These are phyloP conservation scores for Nigrograna mackinnonii DNA, from an alignment of 2,329 filamentous ascomycete genomes.

Conservation along the genomic window DNA sequence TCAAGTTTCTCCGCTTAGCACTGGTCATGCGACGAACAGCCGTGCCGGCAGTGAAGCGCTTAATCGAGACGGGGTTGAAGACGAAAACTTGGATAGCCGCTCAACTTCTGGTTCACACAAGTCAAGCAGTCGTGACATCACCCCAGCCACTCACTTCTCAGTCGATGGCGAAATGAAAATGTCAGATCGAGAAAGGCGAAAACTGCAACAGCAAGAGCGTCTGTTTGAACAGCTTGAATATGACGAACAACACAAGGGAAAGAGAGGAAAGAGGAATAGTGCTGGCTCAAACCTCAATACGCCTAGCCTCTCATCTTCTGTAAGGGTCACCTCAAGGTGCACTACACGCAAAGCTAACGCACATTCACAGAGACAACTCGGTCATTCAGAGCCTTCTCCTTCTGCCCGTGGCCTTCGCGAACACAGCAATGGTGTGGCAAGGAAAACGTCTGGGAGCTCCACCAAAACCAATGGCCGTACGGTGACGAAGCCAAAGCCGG, in stretches of 20 bases:
- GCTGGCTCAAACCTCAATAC: slow-evolving; percentile 58
- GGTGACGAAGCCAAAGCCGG: slow-evolving; percentile 30
- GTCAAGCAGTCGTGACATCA: slow-evolving; percentile 63
- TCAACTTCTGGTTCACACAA: slow-evolving; percentile 62
- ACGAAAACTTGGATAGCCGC: slow-evolving; percentile 59
- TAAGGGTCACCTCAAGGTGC: slow-evolving; percentile 26
- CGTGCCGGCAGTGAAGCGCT: slow-evolving; percentile 63
- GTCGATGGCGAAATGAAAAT: slow-evolving; percentile 55
- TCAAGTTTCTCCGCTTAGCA: slow-evolving; percentile 59
- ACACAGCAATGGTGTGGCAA: slow-evolving; percentile 37
- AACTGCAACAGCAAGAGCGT: slow-evolving; percentile 65
- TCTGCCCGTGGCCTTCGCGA: slow-evolving; percentile 35
- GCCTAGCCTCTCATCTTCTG: slow-evolving; percentile 48
- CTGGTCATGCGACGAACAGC: slow-evolving; percentile 57
- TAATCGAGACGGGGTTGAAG: slow-evolving; percentile 54
- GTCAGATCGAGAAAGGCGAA: slow-evolving; percentile 65
- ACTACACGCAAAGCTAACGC: slow-evolving; percentile 22
- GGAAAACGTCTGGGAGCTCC: slow-evolving; percentile 41
- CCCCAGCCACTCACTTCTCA: slow-evolving; percentile 58
- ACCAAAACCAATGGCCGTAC: slow-evolving; percentile 41
- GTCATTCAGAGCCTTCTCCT: slow-evolving; percentile 39
- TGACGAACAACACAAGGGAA: slow-evolving; percentile 56
- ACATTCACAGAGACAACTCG: slow-evolving; percentile 38
- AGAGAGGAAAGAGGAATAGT: slow-evolving; percentile 61
- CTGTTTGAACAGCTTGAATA: slow-evolving; percentile 65